Percentiles rank a stretch among this genome's conserved stretches.
Evolutionary conservation across 139 green algal species (phyloP).

Genomic region (Chlorella sp.): DNA sequence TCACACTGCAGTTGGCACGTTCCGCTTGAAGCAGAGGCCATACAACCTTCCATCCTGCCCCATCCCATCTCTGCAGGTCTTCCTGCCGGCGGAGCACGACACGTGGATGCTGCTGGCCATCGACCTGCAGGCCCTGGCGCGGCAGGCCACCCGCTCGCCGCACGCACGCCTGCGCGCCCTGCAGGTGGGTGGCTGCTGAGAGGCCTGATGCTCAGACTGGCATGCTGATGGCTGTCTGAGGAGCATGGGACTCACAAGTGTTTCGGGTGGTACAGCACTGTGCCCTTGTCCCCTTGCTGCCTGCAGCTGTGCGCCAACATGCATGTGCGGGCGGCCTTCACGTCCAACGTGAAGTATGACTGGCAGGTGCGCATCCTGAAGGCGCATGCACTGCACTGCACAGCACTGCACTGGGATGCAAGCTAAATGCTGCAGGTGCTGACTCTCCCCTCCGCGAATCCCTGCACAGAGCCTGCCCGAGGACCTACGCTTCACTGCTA

Average conservation of each 20-base stretch:
- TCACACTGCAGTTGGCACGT: too few relatives aligned
- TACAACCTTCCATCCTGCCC: too few relatives aligned
- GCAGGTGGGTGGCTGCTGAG: constrained; percentile 4
- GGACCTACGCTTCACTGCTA: constrained; percentile 69
- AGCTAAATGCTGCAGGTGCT: too few relatives aligned
- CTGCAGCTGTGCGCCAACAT: constrained; percentile 74
- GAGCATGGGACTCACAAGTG: too few relatives aligned
- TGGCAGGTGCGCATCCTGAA: constrained; percentile 45
- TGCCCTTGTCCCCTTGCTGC: too few relatives aligned
- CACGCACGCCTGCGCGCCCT: constrained; percentile 60
- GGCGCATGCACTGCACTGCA: too few relatives aligned
- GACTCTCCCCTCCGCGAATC: too few relatives aligned
- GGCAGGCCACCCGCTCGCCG: constrained; percentile 31
- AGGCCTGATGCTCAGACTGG: too few relatives aligned
- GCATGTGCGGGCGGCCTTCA: constrained; percentile 76
- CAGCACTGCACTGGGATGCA: too few relatives aligned
- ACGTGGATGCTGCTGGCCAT: constrained; percentile 73
- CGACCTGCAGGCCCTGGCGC: constrained; percentile 54
- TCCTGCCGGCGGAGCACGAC: constrained; percentile 40
- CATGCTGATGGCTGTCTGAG: too few relatives aligned
- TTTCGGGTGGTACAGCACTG: too few relatives aligned
- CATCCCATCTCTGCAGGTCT: constrained; percentile 57
- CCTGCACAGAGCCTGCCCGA: constrained; percentile 58
- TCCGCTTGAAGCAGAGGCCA: too few relatives aligned
- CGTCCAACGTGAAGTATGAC: constrained; percentile 67